Conservation (phyloP, 1,284 basidiomycete species). For the Ustilago crameri region DNA sequence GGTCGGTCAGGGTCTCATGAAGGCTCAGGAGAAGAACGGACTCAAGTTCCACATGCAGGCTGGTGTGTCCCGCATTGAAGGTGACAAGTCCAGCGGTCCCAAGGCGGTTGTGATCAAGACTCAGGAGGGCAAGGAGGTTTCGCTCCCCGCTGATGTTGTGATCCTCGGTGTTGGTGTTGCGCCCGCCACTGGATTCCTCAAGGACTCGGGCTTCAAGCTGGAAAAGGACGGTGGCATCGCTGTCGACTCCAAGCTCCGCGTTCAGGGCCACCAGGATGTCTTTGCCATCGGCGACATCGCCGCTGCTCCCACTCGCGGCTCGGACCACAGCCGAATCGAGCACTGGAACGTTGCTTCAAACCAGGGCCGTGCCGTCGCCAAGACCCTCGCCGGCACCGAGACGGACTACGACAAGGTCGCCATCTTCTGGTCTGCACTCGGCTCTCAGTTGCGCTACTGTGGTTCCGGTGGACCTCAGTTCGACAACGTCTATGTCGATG, state of each 20-base stretch:
- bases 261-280: slow-evolving; percentile 75
- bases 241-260: slow-evolving; percentile 82
- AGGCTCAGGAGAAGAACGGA: slow-evolving; percentile 75
- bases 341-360: slow-evolving; percentile 93
- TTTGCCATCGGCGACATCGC: slow-evolving; percentile 94
- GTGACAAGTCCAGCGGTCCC: slow-evolving; percentile 40
- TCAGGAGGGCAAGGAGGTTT: slow-evolving; percentile 71
- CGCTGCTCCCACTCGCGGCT: slow-evolving; percentile 76
- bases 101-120: slow-evolving; percentile 75
- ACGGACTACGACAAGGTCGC: slow-evolving; percentile 79
- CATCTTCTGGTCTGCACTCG: slow-evolving; percentile 83
- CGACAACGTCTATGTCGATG: slow-evolving; percentile 82
- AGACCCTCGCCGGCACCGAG: slow-evolving; percentile 68
- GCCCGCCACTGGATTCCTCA: slow-evolving; percentile 85
- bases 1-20: slow-evolving; percentile 82
- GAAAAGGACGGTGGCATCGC: slow-evolving; percentile 78
- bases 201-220: slow-evolving; percentile 71
- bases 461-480: slow-evolving; percentile 75
- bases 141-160: slow-evolving; percentile 80
- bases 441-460: slow-evolving; percentile 83
- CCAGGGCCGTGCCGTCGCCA: slow-evolving; percentile 84
- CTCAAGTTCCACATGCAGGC: slow-evolving; percentile 82
- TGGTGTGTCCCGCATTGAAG: slow-evolving; percentile 80
- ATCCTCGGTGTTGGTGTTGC: slow-evolving; percentile 89
- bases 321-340: slow-evolving; percentile 77